A percentile compares a stretch with the other conserved stretches of the same genome.
These are phyloP conservation scores for Penicillium sp. DNA, from an alignment of 2,329 filamentous ascomycete genomes.

Conservation along the genomic window DNA sequence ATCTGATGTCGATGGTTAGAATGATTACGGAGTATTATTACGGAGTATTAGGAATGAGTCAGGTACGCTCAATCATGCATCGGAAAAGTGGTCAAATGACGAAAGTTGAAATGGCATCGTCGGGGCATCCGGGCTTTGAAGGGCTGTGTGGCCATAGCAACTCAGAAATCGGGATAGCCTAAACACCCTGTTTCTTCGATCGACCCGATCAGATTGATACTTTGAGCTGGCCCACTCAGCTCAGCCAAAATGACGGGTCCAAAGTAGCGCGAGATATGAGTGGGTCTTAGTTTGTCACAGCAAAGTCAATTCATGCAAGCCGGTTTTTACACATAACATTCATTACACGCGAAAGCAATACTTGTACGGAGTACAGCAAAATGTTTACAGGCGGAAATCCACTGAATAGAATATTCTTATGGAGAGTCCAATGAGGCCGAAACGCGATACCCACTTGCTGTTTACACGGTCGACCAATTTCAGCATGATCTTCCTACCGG, in stretches of 20 bases:
- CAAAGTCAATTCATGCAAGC: neutral
- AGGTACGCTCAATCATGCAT: too few species aligned
- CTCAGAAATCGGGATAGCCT: neutral
- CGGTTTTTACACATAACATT: neutral
- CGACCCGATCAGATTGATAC: neutral
- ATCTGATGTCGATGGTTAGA: neutral
- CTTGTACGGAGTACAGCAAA: neutral
- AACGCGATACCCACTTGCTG: neutral
- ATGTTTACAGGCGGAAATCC: neutral
- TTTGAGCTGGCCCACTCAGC: neutral
- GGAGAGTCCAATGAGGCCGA: neutral
- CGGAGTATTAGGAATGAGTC: too few species aligned
- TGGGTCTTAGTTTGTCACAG: neutral
- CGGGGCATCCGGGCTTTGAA: too few species aligned
- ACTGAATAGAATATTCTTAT: neutral
- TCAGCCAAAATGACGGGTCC: neutral
- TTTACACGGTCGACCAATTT: neutral
- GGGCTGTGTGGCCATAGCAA: neutral
- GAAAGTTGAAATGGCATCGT: too few species aligned
- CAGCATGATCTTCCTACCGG: neutral
- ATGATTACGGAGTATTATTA: too few species aligned
- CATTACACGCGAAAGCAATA: neutral
- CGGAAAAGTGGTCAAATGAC: too few species aligned
- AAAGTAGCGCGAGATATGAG: neutral
- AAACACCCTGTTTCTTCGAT: neutral